These are phyloP conservation scores for Picea mariana DNA, from an alignment of 83 land plant genomes.

Conservation along the genomic window DNA sequence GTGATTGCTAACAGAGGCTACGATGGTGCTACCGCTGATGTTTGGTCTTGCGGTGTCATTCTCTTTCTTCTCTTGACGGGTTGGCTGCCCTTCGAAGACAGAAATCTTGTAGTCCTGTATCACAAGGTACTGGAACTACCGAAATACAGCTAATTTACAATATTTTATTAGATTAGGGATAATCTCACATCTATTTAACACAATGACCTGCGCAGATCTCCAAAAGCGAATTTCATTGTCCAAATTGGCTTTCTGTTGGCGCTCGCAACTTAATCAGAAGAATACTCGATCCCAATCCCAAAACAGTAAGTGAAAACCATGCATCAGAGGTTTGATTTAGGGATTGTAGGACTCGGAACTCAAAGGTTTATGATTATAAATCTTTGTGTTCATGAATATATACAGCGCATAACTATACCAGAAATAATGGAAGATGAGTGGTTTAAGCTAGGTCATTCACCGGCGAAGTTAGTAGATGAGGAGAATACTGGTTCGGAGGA, in stretches of 20 bases:
- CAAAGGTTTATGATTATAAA: background rate
- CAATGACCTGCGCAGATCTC: constrained; percentile 34
- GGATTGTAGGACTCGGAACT: too few species aligned
- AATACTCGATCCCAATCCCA: constrained; percentile 78
- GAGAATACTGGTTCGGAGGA: background rate
- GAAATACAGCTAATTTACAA: too few species aligned
- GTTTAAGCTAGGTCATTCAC: constrained; percentile 61
- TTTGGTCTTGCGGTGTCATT: constrained; percentile 83
- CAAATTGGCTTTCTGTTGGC: constrained; percentile 69
- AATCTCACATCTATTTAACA: too few species aligned
- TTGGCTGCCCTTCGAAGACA: constrained; percentile 68
- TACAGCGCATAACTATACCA: constrained; percentile 40
- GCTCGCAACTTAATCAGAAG: constrained; percentile 51
- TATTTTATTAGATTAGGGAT: too few species aligned
- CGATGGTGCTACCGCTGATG: constrained; percentile 64
- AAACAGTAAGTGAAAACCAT: constrained; percentile 17
- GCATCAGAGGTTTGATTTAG: background rate
- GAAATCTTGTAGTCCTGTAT: constrained; percentile 67
- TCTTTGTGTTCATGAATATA: background rate
- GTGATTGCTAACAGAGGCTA: constrained; percentile 71
- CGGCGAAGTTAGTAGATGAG: constrained; percentile 16
- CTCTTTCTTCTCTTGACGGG: constrained; percentile 66
- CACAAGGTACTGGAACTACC: too few species aligned
- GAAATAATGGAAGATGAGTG: constrained; percentile 58
- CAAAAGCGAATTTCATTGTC: constrained; percentile 58